Base-by-base conservation (phyloP, 345 rosid species). In the Salix viminalis region DNA sequence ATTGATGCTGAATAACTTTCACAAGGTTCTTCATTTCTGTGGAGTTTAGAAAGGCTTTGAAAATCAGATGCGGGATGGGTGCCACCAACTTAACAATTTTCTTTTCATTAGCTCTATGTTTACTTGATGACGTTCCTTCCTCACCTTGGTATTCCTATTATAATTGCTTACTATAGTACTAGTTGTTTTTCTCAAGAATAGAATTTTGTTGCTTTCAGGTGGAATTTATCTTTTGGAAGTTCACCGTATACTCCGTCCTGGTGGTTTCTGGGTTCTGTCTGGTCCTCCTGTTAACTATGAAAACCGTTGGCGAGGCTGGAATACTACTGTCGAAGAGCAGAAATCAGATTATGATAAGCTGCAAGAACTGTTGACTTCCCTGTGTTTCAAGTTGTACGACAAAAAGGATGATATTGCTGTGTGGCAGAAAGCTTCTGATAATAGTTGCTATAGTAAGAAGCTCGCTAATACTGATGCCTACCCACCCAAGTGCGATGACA, bases 231-330 rank as follows among this genome's bases (percentile, higher is more conserved):
- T 96, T 54, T 84, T 92, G 23, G 99, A 96, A 80, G 62, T 96
- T 80, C 93, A 96, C 78, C 91, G 99, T 58, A 91, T 93, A 34
- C 94, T 96, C 65, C 94, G 98, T 71, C 99, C 98, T 56, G 99
- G 99, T 78, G 99, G 99, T 30, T 96, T 96, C 76, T 96, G 99
- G 99, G 93, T 96, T 72, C 85, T 96, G 54, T 96, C 99, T 62
- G 98, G 99, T 46, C 99, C 99, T 67, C 99, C 99, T 41, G 93
- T 96, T 46, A 96, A 96, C 84, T 96, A 96, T 50, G 91, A 93
- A 70, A 82, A 83, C 81, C 92, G 90, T 6, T 96, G 99, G 99
- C 85, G 90, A 77, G 99, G 99, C 41, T 96, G 99, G 99, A 92
- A 96, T 82, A 96, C 99, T 16, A 96, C 99, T 14, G 81, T 89